Evolutionary conservation across 305 asterid species (phyloP), one percentile per base, ranked within the genome.

Genomic region (Plantago coronopus): DNA sequence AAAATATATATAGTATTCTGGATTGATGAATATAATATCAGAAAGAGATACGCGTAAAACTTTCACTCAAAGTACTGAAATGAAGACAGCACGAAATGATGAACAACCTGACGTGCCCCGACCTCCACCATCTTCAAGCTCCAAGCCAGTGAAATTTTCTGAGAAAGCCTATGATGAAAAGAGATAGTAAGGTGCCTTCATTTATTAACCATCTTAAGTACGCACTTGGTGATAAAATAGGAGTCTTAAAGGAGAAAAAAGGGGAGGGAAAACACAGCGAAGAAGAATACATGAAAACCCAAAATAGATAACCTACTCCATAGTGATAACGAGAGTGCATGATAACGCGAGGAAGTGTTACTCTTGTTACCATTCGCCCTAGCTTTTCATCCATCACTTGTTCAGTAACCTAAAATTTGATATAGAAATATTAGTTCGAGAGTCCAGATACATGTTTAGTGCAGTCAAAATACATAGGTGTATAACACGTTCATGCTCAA

Each of bases 61-160:
- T 19, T 14, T 34, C 27, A n/a, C 11, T 42, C 31, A 22, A 16
- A 34, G 23, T 34, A 47, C 40, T 27, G 46, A 54, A 44, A 25
- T 8, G 59, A 34, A 13, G 16, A 8, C 27, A 15, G 61, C n/a
- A 57, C 49, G 63, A 14, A 38, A 71, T 29, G 55, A 67, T 17
- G 48, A 73, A 74, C 59, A 47, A 83, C 97, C 97, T 79, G 99
- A 89, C 62, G 99, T 94, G 57, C 99, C 99, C 23, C 97, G 96
- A 31, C 99, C 99, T 47, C 99, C 99, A 54, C 99, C 99, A 78
- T 94, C 99, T 86, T 94, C 99, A 61, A 94, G 89, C 86, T 94
- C 99, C 78, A 94, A 81, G 63, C 99, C 97, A 67, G 96, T 89
- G 75, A 94, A 83, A 79, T 94, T 94, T 75, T 78, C 90, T 17